Conservation (phyloP, 108 stramenopile genomes). For the Nitzschia sp. region DNA sequence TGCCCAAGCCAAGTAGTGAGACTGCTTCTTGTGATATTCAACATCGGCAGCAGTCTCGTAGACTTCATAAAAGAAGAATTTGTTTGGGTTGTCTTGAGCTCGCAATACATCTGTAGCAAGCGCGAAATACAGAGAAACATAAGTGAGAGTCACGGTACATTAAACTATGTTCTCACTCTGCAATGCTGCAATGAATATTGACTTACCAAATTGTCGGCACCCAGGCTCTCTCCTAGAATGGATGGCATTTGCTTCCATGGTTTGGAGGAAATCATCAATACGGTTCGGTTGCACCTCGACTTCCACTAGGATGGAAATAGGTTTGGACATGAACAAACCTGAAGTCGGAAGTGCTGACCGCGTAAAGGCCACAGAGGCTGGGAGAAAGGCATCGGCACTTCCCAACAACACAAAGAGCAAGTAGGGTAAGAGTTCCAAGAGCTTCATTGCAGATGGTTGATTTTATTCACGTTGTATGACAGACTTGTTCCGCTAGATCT, state of each 20-base stretch:
- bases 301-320: conserved; percentile 75
- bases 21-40: conserved; percentile 78
- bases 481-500: too few species aligned
- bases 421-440: too few species aligned
- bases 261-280: conserved; percentile 77
- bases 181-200: neutral
- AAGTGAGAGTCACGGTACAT: neutral
- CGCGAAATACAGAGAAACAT: neutral
- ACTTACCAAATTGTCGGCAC: conserved; percentile 79
- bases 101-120: conserved; percentile 61
- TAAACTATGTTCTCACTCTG: neutral
- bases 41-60: conserved; percentile 70
- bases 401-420: too few species aligned
- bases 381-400: neutral
- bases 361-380: neutral
- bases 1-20: conserved; percentile 78
- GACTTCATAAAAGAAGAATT: conserved; percentile 86
- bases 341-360: conserved; percentile 7
- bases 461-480: too few species aligned
- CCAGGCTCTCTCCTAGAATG: conserved; percentile 75
- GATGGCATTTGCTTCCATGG: conserved; percentile 79
- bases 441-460: too few species aligned
- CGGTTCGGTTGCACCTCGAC: conserved; percentile 76
- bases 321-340: conserved; percentile 34
- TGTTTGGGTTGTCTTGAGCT: conserved; percentile 60